Evolutionary conservation across 345 rosid genomes (phyloP).

Genomic region (Syzygium aqueum): DNA sequence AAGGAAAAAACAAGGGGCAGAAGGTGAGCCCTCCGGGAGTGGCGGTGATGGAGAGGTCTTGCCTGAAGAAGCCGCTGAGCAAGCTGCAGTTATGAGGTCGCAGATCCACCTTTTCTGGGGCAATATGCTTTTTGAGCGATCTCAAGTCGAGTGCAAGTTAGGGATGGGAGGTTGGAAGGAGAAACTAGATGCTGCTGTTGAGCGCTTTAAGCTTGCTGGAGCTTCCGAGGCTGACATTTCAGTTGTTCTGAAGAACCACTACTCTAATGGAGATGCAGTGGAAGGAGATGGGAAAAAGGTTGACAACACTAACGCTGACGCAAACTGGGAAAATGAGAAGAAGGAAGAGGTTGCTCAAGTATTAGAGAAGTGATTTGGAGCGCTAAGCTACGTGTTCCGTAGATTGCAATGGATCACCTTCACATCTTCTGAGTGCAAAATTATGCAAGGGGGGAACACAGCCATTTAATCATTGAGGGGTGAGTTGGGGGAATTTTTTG

Average conservation of each 20-base stretch:
- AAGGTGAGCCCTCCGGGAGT: constrained; percentile 29
- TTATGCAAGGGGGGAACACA: neutral
- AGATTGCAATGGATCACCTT: neutral
- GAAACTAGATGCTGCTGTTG: constrained; percentile 70
- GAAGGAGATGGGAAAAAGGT: constrained; percentile 41
- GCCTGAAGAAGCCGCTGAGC: constrained; percentile 90
- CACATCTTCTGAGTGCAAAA: neutral
- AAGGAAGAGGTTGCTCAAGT: constrained; percentile 9
- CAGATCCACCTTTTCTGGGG: constrained; percentile 99
- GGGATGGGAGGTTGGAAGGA: constrained; percentile 67
- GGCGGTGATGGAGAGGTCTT: constrained; percentile 39
- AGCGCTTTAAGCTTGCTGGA: constrained; percentile 87
- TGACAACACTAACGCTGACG: neutral
- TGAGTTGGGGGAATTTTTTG: neutral
- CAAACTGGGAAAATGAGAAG: constrained; percentile 10
- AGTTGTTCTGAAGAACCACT: constrained; percentile 76
- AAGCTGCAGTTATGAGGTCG: constrained; percentile 91
- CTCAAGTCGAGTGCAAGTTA: constrained; percentile 94
- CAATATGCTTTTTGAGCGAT: constrained; percentile 88
- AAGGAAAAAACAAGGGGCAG: constrained; percentile 64
- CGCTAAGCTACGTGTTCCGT: neutral
- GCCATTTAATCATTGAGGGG: neutral
- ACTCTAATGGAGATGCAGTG: constrained; percentile 48
- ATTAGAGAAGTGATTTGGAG: constrained; percentile 5
- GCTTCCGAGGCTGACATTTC: constrained; percentile 82